Percentiles rank a stretch among this genome's conserved stretches.
These are phyloP conservation scores for Wickerhamiella galacta DNA, from an alignment of 805 yeast species.

Conservation along the genomic window DNA sequence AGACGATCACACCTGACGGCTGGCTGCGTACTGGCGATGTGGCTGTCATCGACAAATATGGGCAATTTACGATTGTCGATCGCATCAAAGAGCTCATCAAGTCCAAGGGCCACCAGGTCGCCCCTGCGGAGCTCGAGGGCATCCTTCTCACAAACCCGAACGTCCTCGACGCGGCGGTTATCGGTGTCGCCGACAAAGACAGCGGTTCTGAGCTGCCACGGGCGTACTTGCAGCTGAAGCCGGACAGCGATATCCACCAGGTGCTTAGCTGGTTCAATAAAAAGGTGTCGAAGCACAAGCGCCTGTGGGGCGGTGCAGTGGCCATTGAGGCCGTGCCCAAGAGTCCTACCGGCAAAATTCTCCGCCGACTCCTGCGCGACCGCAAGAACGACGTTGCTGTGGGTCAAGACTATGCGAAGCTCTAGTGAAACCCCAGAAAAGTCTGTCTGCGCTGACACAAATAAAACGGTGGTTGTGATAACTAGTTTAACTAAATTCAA, in stretches of 20 bases:
- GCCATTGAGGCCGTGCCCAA: constrained; percentile 74
- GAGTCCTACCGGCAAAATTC: constrained; percentile 84
- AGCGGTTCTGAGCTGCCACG: constrained; percentile 48
- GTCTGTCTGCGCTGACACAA: no score
- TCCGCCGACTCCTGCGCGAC: constrained; percentile 77
- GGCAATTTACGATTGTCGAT: constrained; percentile 32
- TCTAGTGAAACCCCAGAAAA: no score
- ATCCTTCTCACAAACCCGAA: constrained; percentile 56
- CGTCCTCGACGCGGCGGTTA: constrained; percentile 78
- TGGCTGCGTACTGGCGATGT: constrained; percentile 45
- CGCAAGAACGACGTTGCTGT: constrained; percentile 1
- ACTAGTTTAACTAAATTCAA: neutral
- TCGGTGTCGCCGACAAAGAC: constrained; percentile 50
- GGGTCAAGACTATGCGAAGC: neutral
- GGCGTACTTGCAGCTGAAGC: constrained; percentile 17
- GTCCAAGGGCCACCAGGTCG: constrained; percentile 62
- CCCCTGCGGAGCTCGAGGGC: constrained; percentile 90
- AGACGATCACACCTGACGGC: constrained; percentile 30
- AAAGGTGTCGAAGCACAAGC: constrained; percentile 20
- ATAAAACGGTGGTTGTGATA: no score
- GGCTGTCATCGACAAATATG: constrained; percentile 24
- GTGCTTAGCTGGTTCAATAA: constrained; percentile 18
- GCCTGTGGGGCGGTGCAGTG: constrained; percentile 31
- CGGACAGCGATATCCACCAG: constrained; percentile 13
- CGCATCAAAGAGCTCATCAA: constrained; percentile 52